phyloP scores from a whole-genome alignment of 768 basidiomycete genomes.

The Clitopilus hobsonii region DNA sequence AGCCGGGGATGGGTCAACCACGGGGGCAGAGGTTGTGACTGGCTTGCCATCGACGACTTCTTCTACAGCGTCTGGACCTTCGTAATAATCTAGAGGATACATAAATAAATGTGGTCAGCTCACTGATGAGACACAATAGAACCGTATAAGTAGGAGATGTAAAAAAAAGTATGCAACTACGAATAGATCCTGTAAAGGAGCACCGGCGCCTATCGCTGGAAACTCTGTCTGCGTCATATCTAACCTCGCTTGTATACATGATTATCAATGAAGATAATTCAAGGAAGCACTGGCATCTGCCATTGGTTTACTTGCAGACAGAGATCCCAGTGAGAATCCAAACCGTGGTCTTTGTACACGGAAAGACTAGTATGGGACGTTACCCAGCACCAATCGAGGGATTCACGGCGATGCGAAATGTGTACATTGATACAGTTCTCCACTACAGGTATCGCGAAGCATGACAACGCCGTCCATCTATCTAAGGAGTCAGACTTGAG shows the following conservation, averaged over 20 bases:
- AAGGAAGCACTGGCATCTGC: neutral
- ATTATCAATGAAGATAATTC: neutral
- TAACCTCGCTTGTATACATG: neutral
- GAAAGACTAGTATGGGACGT: conserved; percentile 4
- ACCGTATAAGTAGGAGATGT: neutral
- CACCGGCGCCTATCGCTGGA: too few species aligned
- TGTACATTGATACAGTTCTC: conserved; percentile 27
- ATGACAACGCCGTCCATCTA: conserved; percentile 23
- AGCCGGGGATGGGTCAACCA: conserved; percentile 20
- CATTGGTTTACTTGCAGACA: neutral
- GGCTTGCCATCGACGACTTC: conserved; percentile 20
- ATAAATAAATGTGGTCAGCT: neutral
- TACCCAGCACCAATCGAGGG: neutral
- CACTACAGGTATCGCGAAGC: conserved; percentile 27
- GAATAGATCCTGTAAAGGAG: too few species aligned
- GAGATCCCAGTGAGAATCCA: neutral
- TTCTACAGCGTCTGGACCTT: conserved; percentile 58
- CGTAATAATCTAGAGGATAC: conserved; percentile 38
- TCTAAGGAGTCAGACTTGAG: conserved; percentile 23
- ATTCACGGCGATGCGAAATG: conserved; percentile 15
- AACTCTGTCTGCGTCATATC: neutral
- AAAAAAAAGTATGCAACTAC: neutral
- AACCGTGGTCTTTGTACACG: neutral
- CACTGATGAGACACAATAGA: neutral
- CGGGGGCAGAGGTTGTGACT: neutral